phyloP scores from a whole-genome alignment of 176 grass and related monocot genomes.

The Rhynchospora pubera region DNA sequence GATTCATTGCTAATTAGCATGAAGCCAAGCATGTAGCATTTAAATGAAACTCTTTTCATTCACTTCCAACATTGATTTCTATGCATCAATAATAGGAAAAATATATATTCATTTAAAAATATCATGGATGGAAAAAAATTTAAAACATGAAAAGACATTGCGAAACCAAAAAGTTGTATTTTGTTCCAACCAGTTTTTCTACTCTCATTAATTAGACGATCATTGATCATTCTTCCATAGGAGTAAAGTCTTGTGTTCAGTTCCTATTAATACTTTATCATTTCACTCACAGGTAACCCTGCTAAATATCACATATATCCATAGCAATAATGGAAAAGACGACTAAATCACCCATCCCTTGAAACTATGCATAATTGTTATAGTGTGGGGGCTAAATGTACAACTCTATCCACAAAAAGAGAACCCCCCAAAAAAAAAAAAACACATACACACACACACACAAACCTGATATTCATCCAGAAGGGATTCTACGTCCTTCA shows the following conservation, averaged over 20 bases:
- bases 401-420: constrained; percentile 6
- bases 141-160: not conserved
- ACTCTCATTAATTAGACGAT: not conserved
- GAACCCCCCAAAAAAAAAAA: too few relatives aligned
- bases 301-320: not conserved
- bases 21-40: not conserved
- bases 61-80: not conserved
- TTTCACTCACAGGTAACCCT: not conserved
- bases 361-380: too few relatives aligned
- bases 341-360: not conserved
- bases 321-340: not conserved
- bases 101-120: not conserved
- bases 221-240: too few relatives aligned
- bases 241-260: not conserved
- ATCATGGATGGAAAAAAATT: not conserved
- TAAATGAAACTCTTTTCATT: not conserved
- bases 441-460: constrained; percentile 14
- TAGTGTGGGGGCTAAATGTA: not conserved
- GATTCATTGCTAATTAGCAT: not conserved
- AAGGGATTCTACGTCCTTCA: constrained; percentile 51
- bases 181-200: not conserved
- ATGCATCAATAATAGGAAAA: not conserved
- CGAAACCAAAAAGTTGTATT: not conserved
- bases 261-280: not conserved
- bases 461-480: constrained; percentile 58